A percentile compares a stretch with the other conserved stretches of the same genome.
Conservation (phyloP, 2,329 filamentous ascomycete genomes). For the Claviceps sp. region DNA sequence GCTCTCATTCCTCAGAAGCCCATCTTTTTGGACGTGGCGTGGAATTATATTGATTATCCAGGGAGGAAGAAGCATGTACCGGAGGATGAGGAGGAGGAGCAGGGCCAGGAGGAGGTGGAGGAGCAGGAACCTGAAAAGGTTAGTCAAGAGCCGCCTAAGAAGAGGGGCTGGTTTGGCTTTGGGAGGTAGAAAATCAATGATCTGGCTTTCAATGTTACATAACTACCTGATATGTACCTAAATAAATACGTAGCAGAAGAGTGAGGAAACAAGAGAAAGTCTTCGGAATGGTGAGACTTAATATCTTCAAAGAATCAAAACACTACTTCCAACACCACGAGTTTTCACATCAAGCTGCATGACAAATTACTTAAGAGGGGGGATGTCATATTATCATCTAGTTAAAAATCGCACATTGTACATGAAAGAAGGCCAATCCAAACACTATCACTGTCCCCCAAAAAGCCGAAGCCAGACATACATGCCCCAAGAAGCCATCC, state of each 20-base stretch:
- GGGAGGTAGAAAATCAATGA: constrained; percentile 27
- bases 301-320: no score
- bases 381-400: constrained; percentile 44
- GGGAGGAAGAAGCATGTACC: constrained; percentile 29
- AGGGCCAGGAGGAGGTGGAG: constrained; percentile 8
- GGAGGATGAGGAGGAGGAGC: constrained; percentile 10
- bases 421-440: constrained; percentile 16
- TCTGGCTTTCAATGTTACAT: no score
- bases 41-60: constrained; percentile 94
- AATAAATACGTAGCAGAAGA: background rate
- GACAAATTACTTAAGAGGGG: constrained; percentile 27
- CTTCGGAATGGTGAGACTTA: no score
- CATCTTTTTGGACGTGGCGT: constrained; percentile 89
- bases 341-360: no score
- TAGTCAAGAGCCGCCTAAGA: constrained; percentile 32
- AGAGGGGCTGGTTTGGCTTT: constrained; percentile 68
- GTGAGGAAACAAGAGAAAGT: background rate
- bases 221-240: no score
- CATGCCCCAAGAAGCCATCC: constrained; percentile 20
- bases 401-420: constrained; percentile 20
- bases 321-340: no score
- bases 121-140: constrained; percentile 23
- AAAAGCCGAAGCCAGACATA: no score
- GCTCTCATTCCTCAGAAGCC: constrained; percentile 83
- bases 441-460: constrained; percentile 25